Evolutionary conservation across 2,329 filamentous ascomycete genomes (phyloP).

Genomic region (Simplicillium sp.): DNA sequence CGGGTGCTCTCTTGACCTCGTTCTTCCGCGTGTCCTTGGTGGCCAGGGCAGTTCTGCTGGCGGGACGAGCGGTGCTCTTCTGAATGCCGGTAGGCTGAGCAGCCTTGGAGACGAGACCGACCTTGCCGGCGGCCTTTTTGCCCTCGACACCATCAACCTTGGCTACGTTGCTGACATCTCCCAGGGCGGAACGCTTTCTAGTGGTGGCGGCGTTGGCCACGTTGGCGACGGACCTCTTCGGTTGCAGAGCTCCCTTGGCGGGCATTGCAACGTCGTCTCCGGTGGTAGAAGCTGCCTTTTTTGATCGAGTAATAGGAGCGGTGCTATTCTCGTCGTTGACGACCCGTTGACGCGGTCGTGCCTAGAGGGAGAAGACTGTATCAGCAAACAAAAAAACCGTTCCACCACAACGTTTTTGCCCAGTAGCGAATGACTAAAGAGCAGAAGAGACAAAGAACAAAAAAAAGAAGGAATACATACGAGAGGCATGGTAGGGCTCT

Average conservation of each 20-base stretch:
- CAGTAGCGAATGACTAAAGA: no score
- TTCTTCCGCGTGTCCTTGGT: slow-evolving; percentile 61
- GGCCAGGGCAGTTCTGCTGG: slow-evolving; percentile 52
- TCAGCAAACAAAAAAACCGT: neutral
- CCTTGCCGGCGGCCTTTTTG: slow-evolving; percentile 65
- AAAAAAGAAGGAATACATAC: no score
- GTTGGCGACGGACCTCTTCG: slow-evolving; percentile 51
- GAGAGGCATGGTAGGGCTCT: no score
- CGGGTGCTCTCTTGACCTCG: slow-evolving; percentile 64
- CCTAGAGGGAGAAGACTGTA: slow-evolving; percentile 28
- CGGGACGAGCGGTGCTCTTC: slow-evolving; percentile 51
- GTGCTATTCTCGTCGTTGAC: slow-evolving; percentile 86
- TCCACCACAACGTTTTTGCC: no score
- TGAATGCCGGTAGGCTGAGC: slow-evolving; percentile 73
- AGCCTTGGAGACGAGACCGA: slow-evolving; percentile 68
- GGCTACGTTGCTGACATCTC: slow-evolving; percentile 90
- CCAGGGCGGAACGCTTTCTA: slow-evolving; percentile 75
- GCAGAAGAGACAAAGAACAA: no score
- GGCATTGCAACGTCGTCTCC: slow-evolving; percentile 51
- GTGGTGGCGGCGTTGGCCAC: slow-evolving; percentile 35
- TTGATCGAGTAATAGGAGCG: slow-evolving; percentile 85
- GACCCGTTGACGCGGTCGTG: slow-evolving; percentile 64
- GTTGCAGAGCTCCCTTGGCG: slow-evolving; percentile 55
- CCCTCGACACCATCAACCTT: slow-evolving; percentile 64
- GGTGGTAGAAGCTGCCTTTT: slow-evolving; percentile 62